A percentile compares a stretch with the other conserved stretches of the same genome.
phyloP scores from a whole-genome alignment of 2,329 filamentous ascomycete genomes.

The Purpureocillium lavendulum region DNA sequence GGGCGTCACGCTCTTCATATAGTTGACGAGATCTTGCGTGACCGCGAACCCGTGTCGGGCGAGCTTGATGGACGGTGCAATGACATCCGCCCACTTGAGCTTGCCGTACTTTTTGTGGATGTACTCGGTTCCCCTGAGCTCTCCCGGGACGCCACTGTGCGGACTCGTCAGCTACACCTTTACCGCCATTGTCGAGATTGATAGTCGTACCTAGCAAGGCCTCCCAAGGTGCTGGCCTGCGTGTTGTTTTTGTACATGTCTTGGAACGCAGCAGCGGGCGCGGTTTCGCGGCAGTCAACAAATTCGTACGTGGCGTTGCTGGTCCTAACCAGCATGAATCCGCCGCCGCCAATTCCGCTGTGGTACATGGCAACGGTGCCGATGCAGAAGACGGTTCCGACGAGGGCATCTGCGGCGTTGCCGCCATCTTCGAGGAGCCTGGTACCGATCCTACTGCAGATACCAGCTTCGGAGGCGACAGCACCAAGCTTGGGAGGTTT shows the following conservation, averaged over 20 bases:
- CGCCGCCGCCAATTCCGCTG: constrained; percentile 66
- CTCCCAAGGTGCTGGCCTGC: constrained; percentile 55
- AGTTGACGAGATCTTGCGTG: constrained; percentile 59
- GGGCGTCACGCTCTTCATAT: constrained; percentile 47
- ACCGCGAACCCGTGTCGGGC: constrained; percentile 67
- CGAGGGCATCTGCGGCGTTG: constrained; percentile 58
- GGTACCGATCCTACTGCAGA: constrained; percentile 53
- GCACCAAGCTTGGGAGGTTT: constrained; percentile 36
- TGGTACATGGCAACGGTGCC: constrained; percentile 60
- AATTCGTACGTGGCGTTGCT: constrained; percentile 63
- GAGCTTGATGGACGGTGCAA: constrained; percentile 62
- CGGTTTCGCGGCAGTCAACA: constrained; percentile 79
- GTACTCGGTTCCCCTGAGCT: constrained; percentile 65
- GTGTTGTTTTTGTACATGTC: constrained; percentile 73
- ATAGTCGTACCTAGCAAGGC: constrained; percentile 58
- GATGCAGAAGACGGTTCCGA: constrained; percentile 56
- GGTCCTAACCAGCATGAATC: constrained; percentile 66
- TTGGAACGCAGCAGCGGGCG: constrained; percentile 68
- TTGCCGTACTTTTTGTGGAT: constrained; percentile 60
- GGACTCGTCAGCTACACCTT: no score
- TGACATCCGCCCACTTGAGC: constrained; percentile 57
- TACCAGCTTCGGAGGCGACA: constrained; percentile 50
- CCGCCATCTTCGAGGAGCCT: constrained; percentile 49
- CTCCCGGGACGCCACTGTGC: constrained; percentile 56
- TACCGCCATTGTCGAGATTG: constrained; percentile 7